Conservation (phyloP, 2,329 filamentous ascomycete genomes). For the Diaporthe sp. region DNA sequence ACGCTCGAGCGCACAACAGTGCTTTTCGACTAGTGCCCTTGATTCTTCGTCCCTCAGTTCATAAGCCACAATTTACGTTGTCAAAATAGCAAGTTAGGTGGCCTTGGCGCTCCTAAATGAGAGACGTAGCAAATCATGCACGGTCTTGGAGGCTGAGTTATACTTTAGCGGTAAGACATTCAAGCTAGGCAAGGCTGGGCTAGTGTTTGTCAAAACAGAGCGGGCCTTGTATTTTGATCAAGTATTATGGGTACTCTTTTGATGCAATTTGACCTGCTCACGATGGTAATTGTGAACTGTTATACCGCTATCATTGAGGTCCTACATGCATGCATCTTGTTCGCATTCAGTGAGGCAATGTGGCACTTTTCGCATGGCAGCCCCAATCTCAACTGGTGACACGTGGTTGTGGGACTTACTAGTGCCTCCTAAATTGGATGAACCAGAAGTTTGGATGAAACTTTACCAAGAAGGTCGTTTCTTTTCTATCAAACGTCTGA, state of each 20-base stretch:
- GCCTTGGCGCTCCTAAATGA: neutral
- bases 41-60: neutral
- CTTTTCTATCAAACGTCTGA: neutral
- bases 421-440: neutral
- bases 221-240: too few relatives aligned
- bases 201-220: neutral
- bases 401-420: neutral
- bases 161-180: neutral
- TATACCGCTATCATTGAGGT: neutral
- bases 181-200: neutral
- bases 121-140: neutral
- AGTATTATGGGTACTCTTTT: neutral
- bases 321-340: neutral
- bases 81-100: neutral
- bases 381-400: neutral
- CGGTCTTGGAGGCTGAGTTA: neutral
- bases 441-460: neutral
- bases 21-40: neutral
- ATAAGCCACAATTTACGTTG: neutral
- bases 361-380: neutral
- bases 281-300: neutral
- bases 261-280: neutral
- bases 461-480: neutral
- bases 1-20: neutral
- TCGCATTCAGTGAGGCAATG: neutral